Evolutionary conservation across 179 eudicot genomes (phyloP), one percentile per base, ranked within the genome.

Genomic region (Vitellaria paradoxa): DNA sequence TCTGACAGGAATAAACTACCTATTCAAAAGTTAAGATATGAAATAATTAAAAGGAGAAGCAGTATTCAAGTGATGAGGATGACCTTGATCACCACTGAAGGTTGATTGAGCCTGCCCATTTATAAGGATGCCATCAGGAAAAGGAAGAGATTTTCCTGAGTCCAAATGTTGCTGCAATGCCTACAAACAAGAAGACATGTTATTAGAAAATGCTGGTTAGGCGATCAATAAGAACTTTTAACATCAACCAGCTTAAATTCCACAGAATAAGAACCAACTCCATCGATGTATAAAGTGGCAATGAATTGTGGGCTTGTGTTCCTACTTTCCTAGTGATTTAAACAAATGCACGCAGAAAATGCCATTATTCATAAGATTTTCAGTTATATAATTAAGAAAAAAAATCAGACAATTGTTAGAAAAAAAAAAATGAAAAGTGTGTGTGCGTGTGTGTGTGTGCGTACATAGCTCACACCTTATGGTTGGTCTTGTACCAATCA

Each of bases 81-180:
- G 14, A 94, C 98, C 99, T 91, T 87, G 91, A 65, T 89, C 92
- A 26, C 90, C 98, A 18, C 72, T 84, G 75, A 90, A 93, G 49
- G 93, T 64, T 62, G 83, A 65, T 13, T 71, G 83, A 69, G 83
- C 81, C 78, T 84, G 89, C 59, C 95, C 97, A 77, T 95, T 93
- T 13, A 91, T 88, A 62, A 95, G 93, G 68, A 95, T 52, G n/a
- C 90, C 99, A 62, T 93, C 89, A n/a, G 98, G 98, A 61, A 80
- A 83, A 12, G 90, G 88, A 75, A 91, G 82, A 78, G 86, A 70
- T 77, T 79, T 93, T 37, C 99, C 99, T 40, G 90, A 85, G 83
- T 93, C 99, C 62, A 95, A 85, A 52, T 24, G 68, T 65, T 77
- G 78, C 70, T 80, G 88, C 77, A 95, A 84, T 53, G 68, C 88